These are phyloP conservation scores for Themeda triandra DNA, from an alignment of 176 grass and related monocot genomes.

Conservation along the genomic window DNA sequence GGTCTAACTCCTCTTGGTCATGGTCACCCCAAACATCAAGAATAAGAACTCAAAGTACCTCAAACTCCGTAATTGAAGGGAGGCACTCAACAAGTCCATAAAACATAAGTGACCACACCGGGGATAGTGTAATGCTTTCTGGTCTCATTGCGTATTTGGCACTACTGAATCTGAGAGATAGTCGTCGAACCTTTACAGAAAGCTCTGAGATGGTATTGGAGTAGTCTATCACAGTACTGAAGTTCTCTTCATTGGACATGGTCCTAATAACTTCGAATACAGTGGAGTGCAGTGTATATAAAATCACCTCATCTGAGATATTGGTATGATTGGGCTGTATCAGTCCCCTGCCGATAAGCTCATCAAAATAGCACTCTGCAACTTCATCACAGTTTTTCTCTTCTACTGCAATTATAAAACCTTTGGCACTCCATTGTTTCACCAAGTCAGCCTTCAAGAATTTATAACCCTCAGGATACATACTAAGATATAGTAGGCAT, in stretches of 20 bases:
- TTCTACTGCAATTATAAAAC: background rate
- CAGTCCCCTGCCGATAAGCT: background rate
- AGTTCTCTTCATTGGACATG: background rate
- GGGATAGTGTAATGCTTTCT: background rate
- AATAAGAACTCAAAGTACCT: background rate
- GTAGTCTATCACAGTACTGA: background rate
- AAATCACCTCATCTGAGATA: background rate
- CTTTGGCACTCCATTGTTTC: background rate
- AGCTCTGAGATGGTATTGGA: background rate
- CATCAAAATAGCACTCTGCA: background rate
- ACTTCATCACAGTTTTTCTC: background rate
- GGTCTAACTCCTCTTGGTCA: background rate
- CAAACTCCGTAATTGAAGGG: background rate
- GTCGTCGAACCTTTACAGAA: background rate
- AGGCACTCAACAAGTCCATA: background rate
- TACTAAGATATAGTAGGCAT: background rate
- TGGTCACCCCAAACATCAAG: background rate
- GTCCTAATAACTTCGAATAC: background rate
- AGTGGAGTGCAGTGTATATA: background rate
- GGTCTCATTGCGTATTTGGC: background rate
- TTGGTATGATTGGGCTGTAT: background rate
- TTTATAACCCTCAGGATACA: background rate
- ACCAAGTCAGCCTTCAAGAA: background rate
- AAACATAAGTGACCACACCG: background rate
- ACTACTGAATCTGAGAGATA: background rate